Conservation (phyloP, 148 eudicot genomes). For the Drosera capensis region DNA sequence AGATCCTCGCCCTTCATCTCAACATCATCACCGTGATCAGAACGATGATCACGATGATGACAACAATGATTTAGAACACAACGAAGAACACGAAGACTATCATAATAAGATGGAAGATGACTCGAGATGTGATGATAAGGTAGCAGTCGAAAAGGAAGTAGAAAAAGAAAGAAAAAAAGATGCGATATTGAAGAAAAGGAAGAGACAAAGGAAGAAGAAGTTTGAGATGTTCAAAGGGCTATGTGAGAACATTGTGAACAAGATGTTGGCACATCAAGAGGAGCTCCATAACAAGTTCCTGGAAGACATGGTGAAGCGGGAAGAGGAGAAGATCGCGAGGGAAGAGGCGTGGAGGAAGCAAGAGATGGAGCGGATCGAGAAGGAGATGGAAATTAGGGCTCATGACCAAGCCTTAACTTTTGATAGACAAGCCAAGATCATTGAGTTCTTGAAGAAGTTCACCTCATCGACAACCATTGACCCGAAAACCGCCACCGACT, state of each 20-base stretch:
- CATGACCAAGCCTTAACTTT: constrained; percentile 45
- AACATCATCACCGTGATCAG: background rate
- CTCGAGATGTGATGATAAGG: background rate
- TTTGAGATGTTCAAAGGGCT: constrained; percentile 53
- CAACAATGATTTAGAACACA: constrained; percentile 6
- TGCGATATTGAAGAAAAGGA: background rate
- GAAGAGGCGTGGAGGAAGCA: constrained; percentile 78
- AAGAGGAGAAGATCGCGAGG: constrained; percentile 43
- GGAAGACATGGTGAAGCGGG: constrained; percentile 56
- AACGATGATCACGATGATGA: background rate
- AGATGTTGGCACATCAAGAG: constrained; percentile 65
- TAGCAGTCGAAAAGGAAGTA: background rate
- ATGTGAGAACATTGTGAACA: constrained; percentile 46
- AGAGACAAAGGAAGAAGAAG: constrained; percentile 16
- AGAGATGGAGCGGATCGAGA: constrained; percentile 44
- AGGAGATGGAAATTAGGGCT: constrained; percentile 46
- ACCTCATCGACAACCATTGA: constrained; percentile 7
- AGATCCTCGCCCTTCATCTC: background rate
- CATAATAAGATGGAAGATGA: background rate
- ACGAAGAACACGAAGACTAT: constrained; percentile 6
- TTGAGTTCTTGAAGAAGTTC: constrained; percentile 45
- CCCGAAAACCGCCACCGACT: background rate
- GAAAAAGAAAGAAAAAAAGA: background rate
- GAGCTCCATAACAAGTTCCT: constrained; percentile 55
- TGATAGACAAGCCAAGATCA: constrained; percentile 49